Base-by-base conservation (phyloP, 2,329 filamentous ascomycete species). In the Ploettnerulaceae sp. region DNA sequence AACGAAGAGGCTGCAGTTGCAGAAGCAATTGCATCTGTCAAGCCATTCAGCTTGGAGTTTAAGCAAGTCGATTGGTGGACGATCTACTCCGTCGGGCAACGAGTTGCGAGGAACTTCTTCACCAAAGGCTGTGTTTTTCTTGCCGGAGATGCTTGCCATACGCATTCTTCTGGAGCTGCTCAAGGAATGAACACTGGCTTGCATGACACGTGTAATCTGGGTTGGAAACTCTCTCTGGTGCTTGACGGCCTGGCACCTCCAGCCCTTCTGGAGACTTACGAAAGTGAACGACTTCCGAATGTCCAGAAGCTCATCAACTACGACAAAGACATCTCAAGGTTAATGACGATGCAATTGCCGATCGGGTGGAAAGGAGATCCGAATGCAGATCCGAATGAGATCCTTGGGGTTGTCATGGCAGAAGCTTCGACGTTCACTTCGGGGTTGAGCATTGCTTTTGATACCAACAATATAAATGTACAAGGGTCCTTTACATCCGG, bases 361-460 rank as follows among this genome's bases (percentile, higher is more conserved):
- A 46, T 64, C 11, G 61, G 64, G 28, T 70, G 67, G 62, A 57
- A 56, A 38, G 67, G 67, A 2, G 72, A 79, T 45, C 56, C 58
- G 17, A 53, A 57, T 32, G 61, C 63, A 12, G 67, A 71, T 41
- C 64, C 67, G 0, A 69, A 74, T 34, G 65, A 68, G 11, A 71
- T 75, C 0, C 67, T 84, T 0, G 73, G 74, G 0, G 65, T 70
- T 24, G 75, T 82, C 51, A 79, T 83, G 56, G 66, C 71, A 45
- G 72, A 76, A 40, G 79, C 79, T 32, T 71, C 79, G 14, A 70
- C 74, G 2, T 82, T 83, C 60, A 82, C 80, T 34, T 77, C 76
- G 0, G 79, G 79, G 0, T 68, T 80, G 7, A 79, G 78, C 3
- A 79, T 79, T 7, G 70, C 70, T 33, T 84, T 82, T 57, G 60